Conservation (phyloP, 176 grass and related monocot genomes). For the Themeda triandra region DNA sequence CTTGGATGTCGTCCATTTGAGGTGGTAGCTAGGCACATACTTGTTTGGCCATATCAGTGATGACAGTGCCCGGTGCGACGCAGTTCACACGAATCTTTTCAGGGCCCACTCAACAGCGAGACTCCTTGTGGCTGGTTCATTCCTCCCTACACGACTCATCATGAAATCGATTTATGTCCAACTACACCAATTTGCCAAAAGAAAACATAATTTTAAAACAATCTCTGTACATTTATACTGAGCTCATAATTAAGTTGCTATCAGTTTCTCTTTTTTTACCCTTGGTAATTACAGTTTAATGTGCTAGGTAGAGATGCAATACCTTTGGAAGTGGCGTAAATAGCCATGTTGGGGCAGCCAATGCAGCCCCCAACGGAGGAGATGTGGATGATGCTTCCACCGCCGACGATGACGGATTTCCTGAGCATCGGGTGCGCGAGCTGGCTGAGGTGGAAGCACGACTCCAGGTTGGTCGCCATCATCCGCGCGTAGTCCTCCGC, state of each 20-base stretch:
- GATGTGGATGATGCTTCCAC: not conserved
- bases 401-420: not conserved
- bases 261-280: no score
- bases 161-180: no score
- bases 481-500: no score
- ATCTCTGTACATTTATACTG: no score
- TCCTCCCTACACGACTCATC: not conserved
- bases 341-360: fast-evolving
- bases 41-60: no score
- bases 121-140: conserved; percentile 37
- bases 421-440: not conserved
- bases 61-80: not conserved
- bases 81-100: conserved; percentile 34
- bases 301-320: no score
- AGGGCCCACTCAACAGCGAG: conserved; percentile 33
- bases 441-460: not conserved
- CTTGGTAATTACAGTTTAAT: no score
- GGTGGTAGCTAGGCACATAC: no score
- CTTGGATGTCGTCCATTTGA: no score
- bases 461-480: not conserved
- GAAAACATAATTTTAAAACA: no score
- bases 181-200: no score
- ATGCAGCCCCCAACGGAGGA: not conserved
- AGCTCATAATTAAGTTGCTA: no score
- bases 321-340: not conserved